Percentiles rank a stretch among this genome's conserved stretches.
Evolutionary conservation across 306 rosid genomes (phyloP).

Genomic region (Fagus sylvatica): DNA sequence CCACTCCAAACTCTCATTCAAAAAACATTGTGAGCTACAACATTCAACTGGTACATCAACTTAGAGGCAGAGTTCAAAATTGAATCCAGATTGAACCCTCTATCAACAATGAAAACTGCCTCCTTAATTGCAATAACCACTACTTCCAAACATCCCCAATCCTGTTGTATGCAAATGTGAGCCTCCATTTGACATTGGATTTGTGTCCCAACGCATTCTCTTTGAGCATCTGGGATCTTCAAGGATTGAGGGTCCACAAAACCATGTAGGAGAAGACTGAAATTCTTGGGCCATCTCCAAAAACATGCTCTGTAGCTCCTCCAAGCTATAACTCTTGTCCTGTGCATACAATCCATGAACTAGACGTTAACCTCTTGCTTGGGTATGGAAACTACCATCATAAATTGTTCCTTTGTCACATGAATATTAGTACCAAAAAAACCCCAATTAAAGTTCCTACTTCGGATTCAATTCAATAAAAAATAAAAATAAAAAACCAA

Average conservation of each 20-base stretch:
- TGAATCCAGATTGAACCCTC: background rate
- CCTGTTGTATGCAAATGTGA: slow-evolving; percentile 22
- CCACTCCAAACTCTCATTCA: too few relatives aligned
- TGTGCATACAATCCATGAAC: slow-evolving; percentile 4
- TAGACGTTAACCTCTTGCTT: background rate
- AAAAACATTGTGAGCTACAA: too few relatives aligned
- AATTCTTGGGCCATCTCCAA: slow-evolving; percentile 70
- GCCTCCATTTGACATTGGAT: slow-evolving; percentile 5
- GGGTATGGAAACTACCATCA: too few relatives aligned
- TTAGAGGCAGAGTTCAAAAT: background rate
- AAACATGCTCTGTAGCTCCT: slow-evolving; percentile 64
- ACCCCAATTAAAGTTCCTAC: too few relatives aligned
- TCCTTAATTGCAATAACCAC: slow-evolving; percentile 19
- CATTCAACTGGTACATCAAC: too few relatives aligned
- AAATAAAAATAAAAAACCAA: too few relatives aligned
- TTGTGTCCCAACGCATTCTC: slow-evolving; percentile 42
- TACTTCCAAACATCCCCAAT: slow-evolving; percentile 21
- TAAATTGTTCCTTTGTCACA: too few relatives aligned
- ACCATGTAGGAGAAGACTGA: slow-evolving; percentile 33
- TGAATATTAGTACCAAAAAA: too few relatives aligned
- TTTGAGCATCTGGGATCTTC: slow-evolving; percentile 39
- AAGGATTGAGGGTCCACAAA: slow-evolving; percentile 24
- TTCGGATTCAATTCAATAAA: too few relatives aligned
- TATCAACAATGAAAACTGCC: background rate
- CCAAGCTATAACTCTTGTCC: slow-evolving; percentile 48